Percentiles rank a stretch among this genome's conserved stretches.
These are phyloP conservation scores for Pneumocystis murina DNA, from an alignment of 1,139 yeast genomes.

Conservation along the genomic window DNA sequence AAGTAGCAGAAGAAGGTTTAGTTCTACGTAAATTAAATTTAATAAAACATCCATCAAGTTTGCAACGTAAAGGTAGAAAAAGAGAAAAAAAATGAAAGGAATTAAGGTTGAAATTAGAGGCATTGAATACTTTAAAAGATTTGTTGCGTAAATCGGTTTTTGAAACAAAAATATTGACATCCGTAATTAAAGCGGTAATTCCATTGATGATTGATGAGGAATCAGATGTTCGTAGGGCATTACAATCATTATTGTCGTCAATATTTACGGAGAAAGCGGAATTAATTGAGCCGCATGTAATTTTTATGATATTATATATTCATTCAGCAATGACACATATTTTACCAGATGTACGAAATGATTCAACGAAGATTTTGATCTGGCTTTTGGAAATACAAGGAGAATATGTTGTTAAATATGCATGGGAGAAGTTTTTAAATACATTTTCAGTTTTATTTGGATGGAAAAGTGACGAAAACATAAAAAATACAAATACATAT, in stretches of 20 bases:
- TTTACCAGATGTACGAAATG: conserved; percentile 53
- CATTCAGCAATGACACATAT: conserved; percentile 93
- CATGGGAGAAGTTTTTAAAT: background rate
- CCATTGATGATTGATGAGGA: conserved; percentile 51
- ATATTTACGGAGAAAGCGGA: conserved; percentile 32
- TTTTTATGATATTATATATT: conserved; percentile 55
- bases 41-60: background rate
- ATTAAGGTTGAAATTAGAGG: background rate
- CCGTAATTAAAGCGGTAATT: conserved; percentile 39
- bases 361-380: conserved; percentile 49
- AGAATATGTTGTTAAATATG: background rate
- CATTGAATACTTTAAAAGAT: background rate
- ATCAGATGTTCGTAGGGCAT: conserved; percentile 46
- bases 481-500: background rate
- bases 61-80: background rate
- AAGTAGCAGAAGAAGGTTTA: background rate
- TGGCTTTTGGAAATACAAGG: conserved; percentile 18
- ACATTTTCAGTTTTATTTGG: background rate
- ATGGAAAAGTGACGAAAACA: background rate
- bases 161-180: conserved; percentile 18
- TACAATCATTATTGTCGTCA: conserved; percentile 36
- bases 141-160: background rate
- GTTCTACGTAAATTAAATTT: background rate
- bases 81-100: background rate
- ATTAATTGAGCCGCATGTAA: conserved; percentile 51